Base-by-base conservation (phyloP, 2,329 filamentous ascomycete genomes). In the Whalleya microplaca region DNA sequence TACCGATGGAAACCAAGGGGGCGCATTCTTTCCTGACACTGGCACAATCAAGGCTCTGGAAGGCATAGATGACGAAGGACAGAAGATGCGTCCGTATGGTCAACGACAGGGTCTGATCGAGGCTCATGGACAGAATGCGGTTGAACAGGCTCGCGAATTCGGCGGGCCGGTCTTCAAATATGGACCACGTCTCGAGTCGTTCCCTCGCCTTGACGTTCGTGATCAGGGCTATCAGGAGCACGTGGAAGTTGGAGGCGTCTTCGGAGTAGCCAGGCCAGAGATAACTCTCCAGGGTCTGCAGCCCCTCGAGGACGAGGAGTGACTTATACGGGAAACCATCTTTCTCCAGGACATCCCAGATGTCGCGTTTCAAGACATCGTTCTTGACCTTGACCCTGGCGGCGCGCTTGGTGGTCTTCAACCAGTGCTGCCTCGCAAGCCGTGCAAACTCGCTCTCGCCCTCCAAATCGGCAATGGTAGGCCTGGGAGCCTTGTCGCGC, bases 11-110 rank as follows among this genome's bases (percentile, higher is more conserved):
- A 19, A 99, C 94, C 49, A 99, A 79, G 1, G 96, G 92, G 6
- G 94, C 95, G 74, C 95, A 98, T 78, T 99, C 95, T 73, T 97
- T 98, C 61, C 95, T 88, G 48, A 99, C 90, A 53, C 96, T 84
- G 40, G 85, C 84, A 70, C 87, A 93, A 72, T 99, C 96, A 29
- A 99, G 81, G 45, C 92, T 97, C 73, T 98, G 93, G 71, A 97
- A 99, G 37, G 94, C 91, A 64, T 88, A 86, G 48, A 96, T 96
- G 60, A 98, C 82, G 74, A 98, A 98, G 21, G 85, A 89, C 20
- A 99, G 79, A n/a, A 98, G 84, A 50, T 96, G 88, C 8, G 89
- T 90, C 58, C 91, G 86, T 52, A 96, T 83, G 23, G 80, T 77
- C 40, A 83, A 76, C 20, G 87, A 81, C 19, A 92, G 75, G 2